Conservation (phyloP, 2,329 filamentous ascomycete species). For the Mollisiaceae sp. region DNA sequence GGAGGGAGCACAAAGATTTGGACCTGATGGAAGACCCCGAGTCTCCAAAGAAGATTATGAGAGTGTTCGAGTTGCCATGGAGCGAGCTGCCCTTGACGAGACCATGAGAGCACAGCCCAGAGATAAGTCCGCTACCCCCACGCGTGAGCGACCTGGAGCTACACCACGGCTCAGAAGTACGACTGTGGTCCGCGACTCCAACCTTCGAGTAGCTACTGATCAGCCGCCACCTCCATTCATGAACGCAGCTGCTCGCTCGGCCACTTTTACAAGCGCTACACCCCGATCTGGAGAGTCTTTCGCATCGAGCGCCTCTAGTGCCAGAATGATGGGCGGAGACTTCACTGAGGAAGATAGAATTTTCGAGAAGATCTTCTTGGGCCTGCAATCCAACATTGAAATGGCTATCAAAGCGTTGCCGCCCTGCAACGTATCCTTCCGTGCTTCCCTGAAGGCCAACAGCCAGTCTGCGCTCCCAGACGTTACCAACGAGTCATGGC, state of each 20-base stretch:
- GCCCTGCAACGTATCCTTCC: constrained; percentile 69
- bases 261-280: constrained; percentile 58
- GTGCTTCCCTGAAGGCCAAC: constrained; percentile 65
- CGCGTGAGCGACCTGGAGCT: constrained; percentile 52
- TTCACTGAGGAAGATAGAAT: constrained; percentile 77
- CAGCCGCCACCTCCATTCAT: constrained; percentile 52
- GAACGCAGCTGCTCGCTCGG: constrained; percentile 56
- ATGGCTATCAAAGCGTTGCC: constrained; percentile 75
- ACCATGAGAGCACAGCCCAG: constrained; percentile 47
- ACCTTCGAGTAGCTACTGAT: constrained; percentile 61
- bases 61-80: not conserved
- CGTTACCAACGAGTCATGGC: constrained; percentile 69
- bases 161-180: constrained; percentile 41
- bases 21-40: not conserved
- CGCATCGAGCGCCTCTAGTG: constrained; percentile 50
- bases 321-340: constrained; percentile 51
- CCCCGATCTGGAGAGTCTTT: constrained; percentile 86
- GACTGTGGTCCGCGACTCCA: constrained; percentile 42
- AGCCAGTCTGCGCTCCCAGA: constrained; percentile 64
- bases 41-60: not conserved
- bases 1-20: not conserved
- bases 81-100: not conserved
- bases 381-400: constrained; percentile 75
- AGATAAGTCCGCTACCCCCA: constrained; percentile 60
- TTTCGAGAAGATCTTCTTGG: constrained; percentile 83